Evolutionary conservation across 2,329 filamentous ascomycete genomes (phyloP).

Genomic region (Daldinia sp.): DNA sequence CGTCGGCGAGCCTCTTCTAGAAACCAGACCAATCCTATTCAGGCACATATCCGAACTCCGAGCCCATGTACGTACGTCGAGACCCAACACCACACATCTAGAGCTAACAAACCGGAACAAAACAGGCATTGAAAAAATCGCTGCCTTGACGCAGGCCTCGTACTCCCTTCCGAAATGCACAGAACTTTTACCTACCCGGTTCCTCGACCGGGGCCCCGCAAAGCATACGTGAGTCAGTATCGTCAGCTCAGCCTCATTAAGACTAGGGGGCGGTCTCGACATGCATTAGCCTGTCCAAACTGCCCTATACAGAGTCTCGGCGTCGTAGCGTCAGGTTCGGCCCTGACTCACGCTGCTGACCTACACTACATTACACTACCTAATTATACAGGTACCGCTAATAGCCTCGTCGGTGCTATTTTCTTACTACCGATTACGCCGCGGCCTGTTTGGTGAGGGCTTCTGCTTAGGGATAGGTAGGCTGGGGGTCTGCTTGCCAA

Average conservation of each 20-base stretch:
- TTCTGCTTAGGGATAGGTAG: neutral
- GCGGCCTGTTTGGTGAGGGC: neutral
- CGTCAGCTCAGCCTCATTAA: conserved; percentile 13
- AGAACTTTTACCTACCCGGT: neutral
- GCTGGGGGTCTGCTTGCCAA: neutral
- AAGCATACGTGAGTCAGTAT: neutral
- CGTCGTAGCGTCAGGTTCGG: neutral
- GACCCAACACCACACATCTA: neutral
- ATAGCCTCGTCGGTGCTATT: neutral
- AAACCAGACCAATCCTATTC: neutral
- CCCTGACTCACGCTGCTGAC: neutral
- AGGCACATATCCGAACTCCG: neutral
- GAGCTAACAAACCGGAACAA: neutral
- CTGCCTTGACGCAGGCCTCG: neutral
- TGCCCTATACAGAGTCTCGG: neutral
- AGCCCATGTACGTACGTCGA: neutral
- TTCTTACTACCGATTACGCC: neutral
- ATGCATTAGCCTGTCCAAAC: neutral
- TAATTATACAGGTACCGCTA: neutral
- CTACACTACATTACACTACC: too few relatives aligned
- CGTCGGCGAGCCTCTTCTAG: neutral
- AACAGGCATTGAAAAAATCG: neutral
- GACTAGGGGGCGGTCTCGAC: neutral
- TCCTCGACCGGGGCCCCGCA: neutral
- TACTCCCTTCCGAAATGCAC: neutral